These are phyloP conservation scores for Sclerotiophoma versabilis DNA, from an alignment of 2,329 filamentous ascomycete genomes.

Conservation along the genomic window DNA sequence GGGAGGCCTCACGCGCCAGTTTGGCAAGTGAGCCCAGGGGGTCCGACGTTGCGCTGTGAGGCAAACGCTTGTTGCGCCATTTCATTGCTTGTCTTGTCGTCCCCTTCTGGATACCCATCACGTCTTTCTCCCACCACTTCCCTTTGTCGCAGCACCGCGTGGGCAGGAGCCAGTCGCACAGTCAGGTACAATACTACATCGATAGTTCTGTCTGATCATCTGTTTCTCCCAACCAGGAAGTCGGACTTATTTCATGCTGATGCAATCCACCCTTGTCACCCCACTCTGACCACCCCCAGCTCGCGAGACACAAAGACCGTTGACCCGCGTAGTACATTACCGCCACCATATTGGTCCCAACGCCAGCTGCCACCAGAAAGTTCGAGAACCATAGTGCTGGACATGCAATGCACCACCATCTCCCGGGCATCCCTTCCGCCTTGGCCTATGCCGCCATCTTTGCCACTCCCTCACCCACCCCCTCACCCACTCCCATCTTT, in stretches of 20 bases:
- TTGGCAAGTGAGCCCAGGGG: conserved; percentile 35
- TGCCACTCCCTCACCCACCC: neutral
- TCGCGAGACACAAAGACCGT: neutral
- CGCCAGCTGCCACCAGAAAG: neutral
- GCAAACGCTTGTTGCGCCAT: conserved; percentile 21
- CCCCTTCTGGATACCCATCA: conserved; percentile 40
- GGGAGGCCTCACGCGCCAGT: conserved; percentile 48
- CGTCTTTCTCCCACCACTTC: conserved; percentile 17
- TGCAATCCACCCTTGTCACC: neutral
- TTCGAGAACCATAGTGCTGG: neutral
- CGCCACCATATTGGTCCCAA: neutral
- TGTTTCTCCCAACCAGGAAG: conserved; percentile 4
- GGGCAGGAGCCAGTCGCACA: conserved; percentile 9
- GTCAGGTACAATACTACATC: conserved; percentile 17
- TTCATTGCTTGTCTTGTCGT: conserved; percentile 37
- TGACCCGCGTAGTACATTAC: conserved; percentile 7
- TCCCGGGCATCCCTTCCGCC: neutral
- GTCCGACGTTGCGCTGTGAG: neutral
- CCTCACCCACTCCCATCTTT: neutral
- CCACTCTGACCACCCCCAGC: neutral
- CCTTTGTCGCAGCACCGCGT: conserved; percentile 12
- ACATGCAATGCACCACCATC: neutral
- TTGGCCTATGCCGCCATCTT: neutral
- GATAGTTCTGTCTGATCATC: conserved; percentile 8
- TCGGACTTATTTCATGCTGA: neutral